Base-by-base conservation (phyloP, 306 rosid genomes). In the Malus sieversii region DNA sequence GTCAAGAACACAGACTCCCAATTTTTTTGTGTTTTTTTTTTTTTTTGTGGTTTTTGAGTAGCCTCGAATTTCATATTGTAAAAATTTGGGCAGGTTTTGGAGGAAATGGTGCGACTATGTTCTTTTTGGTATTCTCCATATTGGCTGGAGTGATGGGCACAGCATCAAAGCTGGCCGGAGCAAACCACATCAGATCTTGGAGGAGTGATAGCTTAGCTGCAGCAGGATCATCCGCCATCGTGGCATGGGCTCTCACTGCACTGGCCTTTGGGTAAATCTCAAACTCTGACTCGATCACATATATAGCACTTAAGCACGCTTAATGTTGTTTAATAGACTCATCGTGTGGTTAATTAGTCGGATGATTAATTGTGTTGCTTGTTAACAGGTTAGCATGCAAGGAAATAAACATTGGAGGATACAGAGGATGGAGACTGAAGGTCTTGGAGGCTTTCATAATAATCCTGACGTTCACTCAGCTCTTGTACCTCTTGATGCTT, bases 351-450 rank as follows among this genome's bases (percentile, higher is more conserved):
- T 22, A 27, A 66, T 14, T 15, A 22, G 10, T 51, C 20, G 55
- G 66, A 23, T 60, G 5, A 60, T 60, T 60, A 18, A 14, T 59
- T 25, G 66, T 25, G 15, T 60, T 38, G 9, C 42, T 38, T 38
- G 38, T 44, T 19, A 59, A 65, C 68, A 95, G 97, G 75, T 79
- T 95, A 80, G 97, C 97, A 3, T 95, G 97, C 80, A 92, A 92
- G 88, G 62, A 95, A 78, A 95, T 95, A 68, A 19, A 70, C 79
- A 3, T 89, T 76, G 98, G 98, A 83, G 98, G 97, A 15, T 63
- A 86, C 63, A 87, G 98, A 72, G 98, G 97, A 42, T 95, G 97
- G 98, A 89, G 97, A 58, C 70, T 95, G 78, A 87, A 42, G 83
- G 69, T 92, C 6, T 77, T 92, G 78, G 98, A 95, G 55, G 98